Conservation (phyloP, 2,329 filamentous ascomycete species). For the Corynespora cassiicola region DNA sequence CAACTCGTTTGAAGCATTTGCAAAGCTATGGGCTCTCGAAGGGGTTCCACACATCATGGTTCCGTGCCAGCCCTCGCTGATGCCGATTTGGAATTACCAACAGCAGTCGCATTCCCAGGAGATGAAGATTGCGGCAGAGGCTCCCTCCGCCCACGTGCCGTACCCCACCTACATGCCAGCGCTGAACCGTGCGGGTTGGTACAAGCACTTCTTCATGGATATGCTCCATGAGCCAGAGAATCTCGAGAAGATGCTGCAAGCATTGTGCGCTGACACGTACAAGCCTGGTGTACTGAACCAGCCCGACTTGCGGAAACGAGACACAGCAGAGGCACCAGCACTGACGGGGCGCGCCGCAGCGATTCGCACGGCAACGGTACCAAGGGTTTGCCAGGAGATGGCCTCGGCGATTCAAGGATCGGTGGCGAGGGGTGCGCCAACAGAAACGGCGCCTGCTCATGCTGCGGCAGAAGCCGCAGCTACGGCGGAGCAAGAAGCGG, state of each 20-base stretch:
- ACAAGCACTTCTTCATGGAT: slow-evolving; percentile 43
- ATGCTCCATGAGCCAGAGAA: slow-evolving; percentile 32
- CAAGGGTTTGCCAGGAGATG: slow-evolving; percentile 36
- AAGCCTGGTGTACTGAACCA: slow-evolving; percentile 38
- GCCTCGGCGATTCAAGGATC: slow-evolving; percentile 28
- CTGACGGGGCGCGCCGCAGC: slow-evolving; percentile 31
- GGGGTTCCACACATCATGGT: slow-evolving; percentile 44
- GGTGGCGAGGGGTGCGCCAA: background rate
- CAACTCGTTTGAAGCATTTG: slow-evolving; percentile 35
- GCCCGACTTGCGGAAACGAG: slow-evolving; percentile 37
- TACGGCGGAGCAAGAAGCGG: slow-evolving; percentile 18
- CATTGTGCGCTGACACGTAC: slow-evolving; percentile 39
- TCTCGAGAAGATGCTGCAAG: slow-evolving; percentile 32
- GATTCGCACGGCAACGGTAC: slow-evolving; percentile 30
- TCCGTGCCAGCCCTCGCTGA: slow-evolving; percentile 30
- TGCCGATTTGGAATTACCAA: slow-evolving; percentile 38
- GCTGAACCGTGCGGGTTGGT: slow-evolving; percentile 43
- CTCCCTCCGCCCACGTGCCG: slow-evolving; percentile 8
- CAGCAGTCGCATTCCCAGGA: slow-evolving; percentile 29
- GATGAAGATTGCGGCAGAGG: slow-evolving; percentile 22
- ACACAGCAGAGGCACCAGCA: slow-evolving; percentile 25
- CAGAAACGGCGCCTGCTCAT: no score
- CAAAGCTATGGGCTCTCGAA: slow-evolving; percentile 39
- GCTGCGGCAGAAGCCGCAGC: slow-evolving; percentile 1
- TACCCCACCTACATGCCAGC: slow-evolving; percentile 40